These are phyloP conservation scores for Castanospermum australe DNA, from an alignment of 306 rosid species.

Conservation along the genomic window DNA sequence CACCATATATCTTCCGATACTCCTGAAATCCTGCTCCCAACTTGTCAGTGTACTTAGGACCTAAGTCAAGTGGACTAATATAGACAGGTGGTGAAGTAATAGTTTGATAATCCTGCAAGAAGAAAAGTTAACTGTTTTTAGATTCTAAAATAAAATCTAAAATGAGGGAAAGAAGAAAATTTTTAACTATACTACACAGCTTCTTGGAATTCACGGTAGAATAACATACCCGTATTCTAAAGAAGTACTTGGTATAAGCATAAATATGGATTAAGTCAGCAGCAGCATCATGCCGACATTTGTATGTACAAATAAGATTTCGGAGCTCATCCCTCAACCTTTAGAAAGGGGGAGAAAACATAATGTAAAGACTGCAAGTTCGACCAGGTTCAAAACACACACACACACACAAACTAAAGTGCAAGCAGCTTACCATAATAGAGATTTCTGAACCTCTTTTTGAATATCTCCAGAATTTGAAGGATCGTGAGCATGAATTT, in stretches of 20 bases:
- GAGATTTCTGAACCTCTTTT: constrained; percentile 73
- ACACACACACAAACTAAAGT: neutral
- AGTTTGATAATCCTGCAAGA: constrained; percentile 70
- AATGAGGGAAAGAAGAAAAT: neutral
- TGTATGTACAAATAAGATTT: constrained; percentile 86
- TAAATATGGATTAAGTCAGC: constrained; percentile 97
- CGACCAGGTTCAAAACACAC: constrained; percentile 18
- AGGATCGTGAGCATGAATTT: constrained; percentile 71
- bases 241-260: constrained; percentile 81
- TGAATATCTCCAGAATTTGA: constrained; percentile 60
- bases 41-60: constrained; percentile 83
- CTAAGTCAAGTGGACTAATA: constrained; percentile 98
- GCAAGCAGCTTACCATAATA: constrained; percentile 61
- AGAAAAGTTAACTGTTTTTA: neutral
- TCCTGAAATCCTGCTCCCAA: constrained; percentile 80
- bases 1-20: constrained; percentile 84
- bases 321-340: constrained; percentile 99
- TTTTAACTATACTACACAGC: neutral
- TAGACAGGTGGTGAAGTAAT: constrained; percentile 94
- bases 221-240: constrained; percentile 80
- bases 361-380: neutral
- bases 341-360: constrained; percentile 7
- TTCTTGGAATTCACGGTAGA: neutral
- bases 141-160: neutral
- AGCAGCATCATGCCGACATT: constrained; percentile 97